A percentile compares a stretch with the other conserved stretches of the same genome.
These are phyloP conservation scores for Rosa lucieae DNA, from an alignment of 306 rosid species.

Conservation along the genomic window DNA sequence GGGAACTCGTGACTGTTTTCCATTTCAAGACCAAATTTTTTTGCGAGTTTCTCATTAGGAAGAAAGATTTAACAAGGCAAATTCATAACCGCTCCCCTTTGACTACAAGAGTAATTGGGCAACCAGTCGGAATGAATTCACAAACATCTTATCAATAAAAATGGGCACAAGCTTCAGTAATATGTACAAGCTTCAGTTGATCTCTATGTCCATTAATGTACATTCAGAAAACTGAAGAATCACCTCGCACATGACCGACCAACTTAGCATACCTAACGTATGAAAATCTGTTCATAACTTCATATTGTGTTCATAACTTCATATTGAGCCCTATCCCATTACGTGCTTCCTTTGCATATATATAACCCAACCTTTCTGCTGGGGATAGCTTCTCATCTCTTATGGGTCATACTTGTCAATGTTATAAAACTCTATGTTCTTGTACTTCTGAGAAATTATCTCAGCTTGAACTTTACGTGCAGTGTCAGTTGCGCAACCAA, in stretches of 20 bases:
- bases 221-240: not conserved
- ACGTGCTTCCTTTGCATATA: not conserved
- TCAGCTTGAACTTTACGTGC: slow-evolving; percentile 96
- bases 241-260: not conserved
- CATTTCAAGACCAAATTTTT: too few relatives aligned
- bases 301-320: not conserved
- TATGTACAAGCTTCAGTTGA: slow-evolving; percentile 42
- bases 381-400: slow-evolving; percentile 14
- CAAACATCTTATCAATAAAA: not conserved
- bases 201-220: slow-evolving; percentile 7
- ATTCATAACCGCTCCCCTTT: too few relatives aligned
- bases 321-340: slow-evolving; percentile 2
- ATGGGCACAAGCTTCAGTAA: slow-evolving; percentile 19
- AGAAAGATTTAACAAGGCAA: too few relatives aligned
- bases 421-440: slow-evolving; percentile 89
- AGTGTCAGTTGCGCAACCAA: slow-evolving; percentile 95
- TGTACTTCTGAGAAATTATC: slow-evolving; percentile 91
- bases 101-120: not conserved
- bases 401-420: slow-evolving; percentile 56
- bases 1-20: too few relatives aligned
- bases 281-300: not conserved
- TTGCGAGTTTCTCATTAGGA: too few relatives aligned
- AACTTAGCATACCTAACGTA: not conserved
- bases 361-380: not conserved
- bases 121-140: not conserved